These are phyloP conservation scores for Ascosphaera pollenicola DNA, from an alignment of 2,329 filamentous ascomycete species.

Conservation along the genomic window DNA sequence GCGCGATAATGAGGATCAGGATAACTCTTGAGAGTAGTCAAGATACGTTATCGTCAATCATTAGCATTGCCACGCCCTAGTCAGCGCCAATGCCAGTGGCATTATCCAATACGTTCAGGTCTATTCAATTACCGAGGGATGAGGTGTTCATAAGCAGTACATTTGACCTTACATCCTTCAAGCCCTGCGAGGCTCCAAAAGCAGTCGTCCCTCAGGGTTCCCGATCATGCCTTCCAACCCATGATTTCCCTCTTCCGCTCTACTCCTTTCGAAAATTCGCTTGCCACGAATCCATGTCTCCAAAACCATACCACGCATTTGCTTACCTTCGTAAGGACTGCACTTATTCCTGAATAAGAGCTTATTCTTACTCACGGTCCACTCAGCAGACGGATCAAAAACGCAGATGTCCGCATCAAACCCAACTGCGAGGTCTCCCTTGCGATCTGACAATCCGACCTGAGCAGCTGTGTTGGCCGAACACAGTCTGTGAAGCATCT, in stretches of 20 bases:
- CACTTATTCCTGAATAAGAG: slow-evolving; percentile 94
- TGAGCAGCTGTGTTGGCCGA: slow-evolving; percentile 70
- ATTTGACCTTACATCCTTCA: too few relatives aligned
- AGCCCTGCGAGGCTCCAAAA: slow-evolving; percentile 3
- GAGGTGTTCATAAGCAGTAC: too few relatives aligned
- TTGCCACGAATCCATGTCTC: slow-evolving; percentile 71
- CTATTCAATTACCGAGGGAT: too few relatives aligned
- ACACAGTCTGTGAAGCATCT: slow-evolving; percentile 33
- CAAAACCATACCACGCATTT: slow-evolving; percentile 51
- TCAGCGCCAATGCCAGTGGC: too few relatives aligned
- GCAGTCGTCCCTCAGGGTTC: slow-evolving; percentile 17
- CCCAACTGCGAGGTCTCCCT: slow-evolving; percentile 60
- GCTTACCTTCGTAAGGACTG: slow-evolving; percentile 69
- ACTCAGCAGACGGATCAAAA: slow-evolving; percentile 67
- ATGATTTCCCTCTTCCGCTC: slow-evolving; percentile 16
- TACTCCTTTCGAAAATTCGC: slow-evolving; percentile 39
- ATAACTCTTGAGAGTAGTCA: background rate
- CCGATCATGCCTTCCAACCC: slow-evolving; percentile 18
- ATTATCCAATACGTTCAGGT: too few relatives aligned
- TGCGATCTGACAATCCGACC: slow-evolving; percentile 59
- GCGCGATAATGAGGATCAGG: slow-evolving; percentile 7
- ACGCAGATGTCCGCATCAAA: slow-evolving; percentile 83
- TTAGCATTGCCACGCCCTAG: too few relatives aligned
- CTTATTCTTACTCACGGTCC: slow-evolving; percentile 48
- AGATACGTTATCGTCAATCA: too few relatives aligned